These are phyloP conservation scores for Tolypocladium ophioglossoides DNA, from an alignment of 2,329 filamentous ascomycete genomes.

Conservation along the genomic window DNA sequence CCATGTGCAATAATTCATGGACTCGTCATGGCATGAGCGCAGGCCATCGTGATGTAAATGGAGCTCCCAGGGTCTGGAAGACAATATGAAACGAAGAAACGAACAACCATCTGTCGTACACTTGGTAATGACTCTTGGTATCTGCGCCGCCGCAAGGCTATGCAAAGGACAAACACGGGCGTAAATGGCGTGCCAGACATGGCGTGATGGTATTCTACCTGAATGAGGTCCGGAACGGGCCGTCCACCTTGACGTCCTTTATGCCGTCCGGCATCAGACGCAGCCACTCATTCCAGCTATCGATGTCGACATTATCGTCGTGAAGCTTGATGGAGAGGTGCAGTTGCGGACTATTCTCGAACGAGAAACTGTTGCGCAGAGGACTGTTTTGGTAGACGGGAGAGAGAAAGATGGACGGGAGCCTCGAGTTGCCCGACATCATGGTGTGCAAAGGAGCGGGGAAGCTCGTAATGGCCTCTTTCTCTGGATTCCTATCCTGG, in stretches of 20 bases:
- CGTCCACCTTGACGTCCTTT: conserved; percentile 44
- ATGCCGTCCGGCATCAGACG: conserved; percentile 47
- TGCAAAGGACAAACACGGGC: neutral
- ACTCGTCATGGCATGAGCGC: neutral
- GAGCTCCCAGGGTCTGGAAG: neutral
- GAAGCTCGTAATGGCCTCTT: conserved; percentile 35
- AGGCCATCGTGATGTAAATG: neutral
- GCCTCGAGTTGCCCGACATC: conserved; percentile 38
- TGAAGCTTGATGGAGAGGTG: conserved; percentile 39
- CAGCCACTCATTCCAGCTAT: conserved; percentile 48
- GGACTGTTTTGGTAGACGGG: conserved; percentile 34
- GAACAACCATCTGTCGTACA: neutral
- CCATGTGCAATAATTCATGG: neutral
- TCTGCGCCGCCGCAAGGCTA: neutral
- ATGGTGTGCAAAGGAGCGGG: conserved; percentile 46
- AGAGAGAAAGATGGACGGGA: conserved; percentile 46
- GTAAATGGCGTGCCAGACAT: neutral
- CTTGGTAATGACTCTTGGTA: neutral
- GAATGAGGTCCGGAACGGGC: conserved; percentile 27
- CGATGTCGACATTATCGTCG: conserved; percentile 39
- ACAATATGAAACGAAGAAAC: conserved; percentile 2
- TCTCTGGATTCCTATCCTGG: conserved; percentile 36
- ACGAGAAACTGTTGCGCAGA: conserved; percentile 25
- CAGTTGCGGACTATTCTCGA: conserved; percentile 35
- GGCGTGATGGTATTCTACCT: conserved; percentile 5